Percentiles rank a stretch among this genome's conserved stretches.
phyloP scores from a whole-genome alignment of 805 yeast species.

The Brettanomyces anomalus region DNA sequence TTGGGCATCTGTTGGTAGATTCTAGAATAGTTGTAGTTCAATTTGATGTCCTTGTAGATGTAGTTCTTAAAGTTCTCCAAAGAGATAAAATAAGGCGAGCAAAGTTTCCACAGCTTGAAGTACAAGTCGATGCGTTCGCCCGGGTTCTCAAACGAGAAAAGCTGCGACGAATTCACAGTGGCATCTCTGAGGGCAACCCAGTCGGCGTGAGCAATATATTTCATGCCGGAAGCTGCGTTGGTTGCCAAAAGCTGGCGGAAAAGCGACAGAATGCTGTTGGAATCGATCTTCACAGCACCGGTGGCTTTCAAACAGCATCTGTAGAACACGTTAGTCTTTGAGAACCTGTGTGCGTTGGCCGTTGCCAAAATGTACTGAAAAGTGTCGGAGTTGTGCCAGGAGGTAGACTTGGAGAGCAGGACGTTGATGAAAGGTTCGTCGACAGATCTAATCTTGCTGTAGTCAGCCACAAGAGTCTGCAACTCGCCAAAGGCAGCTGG shows the following conservation, averaged over 20 bases:
- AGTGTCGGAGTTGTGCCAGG: slow-evolving; percentile 61
- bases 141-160: slow-evolving; percentile 20
- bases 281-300: slow-evolving; percentile 50
- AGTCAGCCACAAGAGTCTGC: slow-evolving; percentile 45
- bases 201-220: slow-evolving; percentile 70
- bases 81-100: slow-evolving; percentile 38
- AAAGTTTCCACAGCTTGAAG: slow-evolving; percentile 44
- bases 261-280: slow-evolving; percentile 39
- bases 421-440: slow-evolving; percentile 83
- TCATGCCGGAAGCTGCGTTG: slow-evolving; percentile 44
- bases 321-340: slow-evolving; percentile 59
- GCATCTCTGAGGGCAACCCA: slow-evolving; percentile 82
- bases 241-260: slow-evolving; percentile 27
- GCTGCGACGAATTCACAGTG: slow-evolving; percentile 40
- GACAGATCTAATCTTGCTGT: slow-evolving; percentile 46
- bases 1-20: slow-evolving; percentile 29
- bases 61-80: slow-evolving; percentile 37
- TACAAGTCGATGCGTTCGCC: slow-evolving; percentile 44
- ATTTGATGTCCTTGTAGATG: slow-evolving; percentile 35
- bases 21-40: slow-evolving; percentile 32
- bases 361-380: slow-evolving; percentile 55
- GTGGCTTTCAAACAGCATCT: slow-evolving; percentile 66
- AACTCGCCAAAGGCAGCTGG: slow-evolving; percentile 49
- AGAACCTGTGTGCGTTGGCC: slow-evolving; percentile 47
- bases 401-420: slow-evolving; percentile 52